phyloP scores from a whole-genome alignment of 1,284 basidiomycete genomes.

The Neotropicomus parvogracilis region DNA sequence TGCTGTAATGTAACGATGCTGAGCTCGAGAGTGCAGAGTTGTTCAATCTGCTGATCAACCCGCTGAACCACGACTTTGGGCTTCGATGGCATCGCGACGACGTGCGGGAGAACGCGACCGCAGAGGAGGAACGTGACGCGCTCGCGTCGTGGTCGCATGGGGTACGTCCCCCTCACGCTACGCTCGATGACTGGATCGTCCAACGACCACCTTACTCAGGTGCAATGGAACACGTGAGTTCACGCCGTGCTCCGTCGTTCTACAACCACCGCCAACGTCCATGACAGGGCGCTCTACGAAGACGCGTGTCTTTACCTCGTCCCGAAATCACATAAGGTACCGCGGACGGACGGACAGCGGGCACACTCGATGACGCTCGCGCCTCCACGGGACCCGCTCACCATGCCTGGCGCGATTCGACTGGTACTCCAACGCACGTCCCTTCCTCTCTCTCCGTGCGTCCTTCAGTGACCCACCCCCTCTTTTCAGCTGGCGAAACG shows the following conservation, averaged over 20 bases:
- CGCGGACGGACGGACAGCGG: constrained; percentile 62
- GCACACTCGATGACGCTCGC: constrained; percentile 51
- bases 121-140: constrained; percentile 61
- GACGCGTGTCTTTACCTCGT: constrained; percentile 76
- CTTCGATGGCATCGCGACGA: constrained; percentile 85
- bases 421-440: constrained; percentile 58
- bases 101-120: constrained; percentile 56
- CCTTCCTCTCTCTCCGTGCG: background rate
- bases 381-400: constrained; percentile 54
- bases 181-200: background rate
- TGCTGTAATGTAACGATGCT: too few relatives aligned
- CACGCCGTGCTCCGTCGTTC: too few relatives aligned
- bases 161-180: constrained; percentile 33
- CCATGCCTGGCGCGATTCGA: constrained; percentile 66
- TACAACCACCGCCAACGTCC: too few relatives aligned
- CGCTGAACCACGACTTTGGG: constrained; percentile 63
- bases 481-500: constrained; percentile 58
- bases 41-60: constrained; percentile 80
- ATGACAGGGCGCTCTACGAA: constrained; percentile 64
- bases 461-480: background rate
- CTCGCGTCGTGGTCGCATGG: constrained; percentile 65
- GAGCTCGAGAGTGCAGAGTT: constrained; percentile 46
- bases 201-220: constrained; percentile 37
- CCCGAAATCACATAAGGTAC: constrained; percentile 61
- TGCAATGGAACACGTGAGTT: constrained; percentile 80